A percentile compares a stretch with the other conserved stretches of the same genome.
phyloP scores from a whole-genome alignment of 805 yeast genomes.

The Jamesozyma rosinii region DNA sequence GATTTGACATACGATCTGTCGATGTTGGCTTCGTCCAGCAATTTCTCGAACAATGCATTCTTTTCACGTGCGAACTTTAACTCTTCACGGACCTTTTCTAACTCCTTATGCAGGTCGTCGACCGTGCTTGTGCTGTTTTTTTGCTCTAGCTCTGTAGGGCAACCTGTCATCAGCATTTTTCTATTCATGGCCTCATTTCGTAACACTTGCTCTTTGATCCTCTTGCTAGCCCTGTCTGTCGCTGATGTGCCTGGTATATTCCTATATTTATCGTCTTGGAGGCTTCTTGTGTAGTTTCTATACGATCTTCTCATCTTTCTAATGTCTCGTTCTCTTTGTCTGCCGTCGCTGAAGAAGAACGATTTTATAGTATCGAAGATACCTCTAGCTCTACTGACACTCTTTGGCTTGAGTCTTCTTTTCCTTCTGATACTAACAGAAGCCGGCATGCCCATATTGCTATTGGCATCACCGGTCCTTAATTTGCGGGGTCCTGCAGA shows the following conservation, averaged over 20 bases:
- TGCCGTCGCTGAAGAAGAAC: neutral
- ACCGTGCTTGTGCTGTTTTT: conserved; percentile 5
- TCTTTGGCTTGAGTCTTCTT: neutral
- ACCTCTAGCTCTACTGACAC: neutral
- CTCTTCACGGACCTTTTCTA: conserved; percentile 12
- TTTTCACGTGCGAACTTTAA: conserved; percentile 27
- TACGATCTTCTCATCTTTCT: neutral
- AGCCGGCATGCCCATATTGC: neutral
- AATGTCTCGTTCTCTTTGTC: neutral
- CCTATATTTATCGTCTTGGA: neutral
- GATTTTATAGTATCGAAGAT: neutral
- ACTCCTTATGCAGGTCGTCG: conserved; percentile 8
- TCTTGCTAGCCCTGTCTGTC: neutral
- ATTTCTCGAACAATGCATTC: conserved; percentile 21
- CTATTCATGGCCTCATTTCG: conserved; percentile 19
- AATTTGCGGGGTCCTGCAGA: neutral
- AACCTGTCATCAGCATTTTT: conserved; percentile 1
- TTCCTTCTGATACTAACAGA: neutral
- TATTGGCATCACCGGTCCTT: too few species aligned
- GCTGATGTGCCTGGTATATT: neutral
- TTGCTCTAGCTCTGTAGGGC: neutral
- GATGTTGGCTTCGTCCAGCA: conserved; percentile 28
- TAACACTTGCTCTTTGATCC: conserved; percentile 11
- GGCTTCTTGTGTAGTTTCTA: neutral
- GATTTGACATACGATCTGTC: conserved; percentile 28